Percentiles rank a stretch among this genome's conserved stretches.
Conservation (phyloP, 441 rosid genomes). For the Gossypium armourianum region DNA sequence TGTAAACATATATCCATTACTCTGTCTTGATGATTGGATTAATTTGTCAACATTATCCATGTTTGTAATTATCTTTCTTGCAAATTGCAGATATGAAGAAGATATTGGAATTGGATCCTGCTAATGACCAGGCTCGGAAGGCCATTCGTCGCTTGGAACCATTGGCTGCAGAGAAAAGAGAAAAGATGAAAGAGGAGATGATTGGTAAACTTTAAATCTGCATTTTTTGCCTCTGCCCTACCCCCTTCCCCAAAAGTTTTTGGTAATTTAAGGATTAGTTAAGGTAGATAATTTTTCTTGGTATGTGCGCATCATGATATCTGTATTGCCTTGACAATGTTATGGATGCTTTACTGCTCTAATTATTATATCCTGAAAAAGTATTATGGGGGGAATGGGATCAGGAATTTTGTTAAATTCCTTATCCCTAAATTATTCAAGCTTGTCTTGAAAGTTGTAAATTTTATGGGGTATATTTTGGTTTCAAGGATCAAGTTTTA, state of each 20-base stretch:
- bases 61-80: not conserved
- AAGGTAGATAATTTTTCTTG: not conserved
- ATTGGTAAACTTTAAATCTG: slow-evolving; percentile 42
- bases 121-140: slow-evolving; percentile 61
- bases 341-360: not conserved
- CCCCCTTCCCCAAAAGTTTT: too few relatives aligned
- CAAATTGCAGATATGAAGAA: slow-evolving; percentile 59
- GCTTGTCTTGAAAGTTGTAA: not conserved
- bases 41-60: not conserved
- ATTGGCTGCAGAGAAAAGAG: slow-evolving; percentile 74
- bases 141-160: slow-evolving; percentile 60
- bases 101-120: slow-evolving; percentile 67
- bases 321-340: not conserved
- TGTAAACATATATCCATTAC: not conserved
- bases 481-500: not conserved
- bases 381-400: not conserved
- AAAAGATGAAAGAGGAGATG: slow-evolving; percentile 96
- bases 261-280: too few relatives aligned
- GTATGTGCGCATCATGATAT: not conserved
- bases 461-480: not conserved
- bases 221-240: not conserved
- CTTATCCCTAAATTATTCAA: not conserved
- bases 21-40: not conserved
- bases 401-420: not conserved
- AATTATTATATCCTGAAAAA: not conserved